Conservation (phyloP, 108 stramenopile genomes). For the Pseudonitzschia delicatissima region DNA sequence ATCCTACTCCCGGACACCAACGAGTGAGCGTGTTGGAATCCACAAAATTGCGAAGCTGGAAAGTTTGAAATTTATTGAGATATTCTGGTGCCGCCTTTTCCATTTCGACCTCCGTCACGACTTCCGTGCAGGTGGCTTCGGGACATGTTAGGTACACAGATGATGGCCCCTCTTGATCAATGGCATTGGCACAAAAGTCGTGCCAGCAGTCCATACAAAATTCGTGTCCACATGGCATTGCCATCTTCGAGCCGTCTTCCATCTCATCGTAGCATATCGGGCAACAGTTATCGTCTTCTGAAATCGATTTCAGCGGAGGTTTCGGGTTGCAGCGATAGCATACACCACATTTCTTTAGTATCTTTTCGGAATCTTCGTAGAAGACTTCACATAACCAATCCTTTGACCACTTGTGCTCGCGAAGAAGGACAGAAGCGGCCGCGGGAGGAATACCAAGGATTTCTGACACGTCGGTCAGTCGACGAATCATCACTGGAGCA, state of each 20-base stretch:
- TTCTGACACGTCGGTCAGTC: constrained; percentile 68
- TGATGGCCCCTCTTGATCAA: constrained; percentile 74
- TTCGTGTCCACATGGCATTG: constrained; percentile 93
- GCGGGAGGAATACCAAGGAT: constrained; percentile 76
- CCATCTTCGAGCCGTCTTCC: constrained; percentile 51
- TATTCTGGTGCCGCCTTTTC: constrained; percentile 48
- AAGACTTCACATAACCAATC: constrained; percentile 88
- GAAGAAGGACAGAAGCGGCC: constrained; percentile 86
- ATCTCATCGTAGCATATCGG: constrained; percentile 88
- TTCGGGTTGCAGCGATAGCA: constrained; percentile 37
- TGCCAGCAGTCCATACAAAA: constrained; percentile 95
- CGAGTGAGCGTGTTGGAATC: constrained; percentile 90
- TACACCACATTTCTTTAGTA: constrained; percentile 75
- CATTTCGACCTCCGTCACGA: constrained; percentile 84
- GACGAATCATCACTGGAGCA: constrained; percentile 66
- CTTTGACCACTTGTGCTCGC: constrained; percentile 89
- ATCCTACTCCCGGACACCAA: constrained; percentile 97
- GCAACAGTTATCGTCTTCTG: constrained; percentile 47
- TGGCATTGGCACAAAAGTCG: constrained; percentile 81
- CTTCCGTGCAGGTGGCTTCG: constrained; percentile 82
- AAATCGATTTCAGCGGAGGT: not conserved
- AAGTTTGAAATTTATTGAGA: constrained; percentile 66
- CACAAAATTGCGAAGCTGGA: constrained; percentile 90
- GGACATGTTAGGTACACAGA: constrained; percentile 89
- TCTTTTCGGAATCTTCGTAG: constrained; percentile 61